Base-by-base conservation (phyloP, 768 basidiomycete species). In the Leccinum imitatum region DNA sequence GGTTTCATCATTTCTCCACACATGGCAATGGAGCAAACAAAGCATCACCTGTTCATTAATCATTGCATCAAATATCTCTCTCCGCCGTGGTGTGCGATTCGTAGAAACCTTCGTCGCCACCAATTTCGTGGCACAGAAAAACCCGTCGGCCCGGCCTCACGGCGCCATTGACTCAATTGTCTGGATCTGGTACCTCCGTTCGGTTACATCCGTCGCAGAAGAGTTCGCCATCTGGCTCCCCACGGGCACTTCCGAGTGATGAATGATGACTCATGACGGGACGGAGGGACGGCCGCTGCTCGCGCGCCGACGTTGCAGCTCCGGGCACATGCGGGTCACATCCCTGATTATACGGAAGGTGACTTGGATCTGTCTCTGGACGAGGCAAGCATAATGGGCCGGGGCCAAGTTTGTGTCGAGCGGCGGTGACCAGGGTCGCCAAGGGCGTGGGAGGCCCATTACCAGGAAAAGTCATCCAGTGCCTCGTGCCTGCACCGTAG, bases 401-500 rank as follows among this genome's bases (percentile, higher is more conserved):
- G 17, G 55, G 44, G 44, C 30, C 50, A 58, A 35, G 33, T 27
- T 55, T 53, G 44, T 25, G 31, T 44, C 21, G 31, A 46, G 56
- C 44, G 50, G 35, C 37, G 50, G 35, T 46, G 44, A 21, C 57
- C 67, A 74, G 71, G 71, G 71, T 71, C 73, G 59, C 54, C 21
- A 41, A 35, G 31, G 52, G 57, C 69, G 71, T 72, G 71, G 44
- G 71, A 72, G 50, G 19, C 37, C 9, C 63, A 67, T 71, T 56
- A 64, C 33, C 63, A 44, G 57, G 19, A 48, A 60, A 50, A 51
- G 53, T 55, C 54, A 39, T 46, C 37, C 19, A 62, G 64, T 61
- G 56, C 72, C 69, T 73, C 73, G 73, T 72, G 73, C 73, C 69
- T 69, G 62, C 60, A 47, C 69, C 65, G 13, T 51, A 58, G 17